phyloP scores from a whole-genome alignment of 768 basidiomycete species.

The Serendipita sp. region DNA sequence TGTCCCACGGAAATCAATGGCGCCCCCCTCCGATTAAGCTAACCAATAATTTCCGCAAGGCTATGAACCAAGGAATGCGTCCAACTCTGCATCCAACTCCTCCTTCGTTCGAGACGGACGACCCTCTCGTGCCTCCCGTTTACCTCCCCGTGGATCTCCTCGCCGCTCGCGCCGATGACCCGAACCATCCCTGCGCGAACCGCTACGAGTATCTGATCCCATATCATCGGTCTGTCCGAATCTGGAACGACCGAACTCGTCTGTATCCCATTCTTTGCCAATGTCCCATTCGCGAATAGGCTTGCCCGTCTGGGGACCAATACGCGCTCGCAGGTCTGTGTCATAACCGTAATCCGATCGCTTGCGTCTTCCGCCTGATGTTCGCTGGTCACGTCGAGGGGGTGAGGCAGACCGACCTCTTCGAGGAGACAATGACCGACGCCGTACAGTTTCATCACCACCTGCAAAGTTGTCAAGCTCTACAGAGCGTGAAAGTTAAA shows the following conservation, averaged over 20 bases:
- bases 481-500: not conserved
- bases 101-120: conserved; percentile 45
- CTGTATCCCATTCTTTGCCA: conserved; percentile 4
- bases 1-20: too few species aligned
- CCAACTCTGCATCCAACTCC: conserved; percentile 71
- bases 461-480: not conserved
- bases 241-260: conserved; percentile 25
- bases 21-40: too few species aligned
- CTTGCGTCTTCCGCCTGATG: not conserved
- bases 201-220: not conserved
- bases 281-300: conserved; percentile 1
- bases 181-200: not conserved
- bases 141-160: conserved; percentile 19
- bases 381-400: not conserved
- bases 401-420: conserved; percentile 2
- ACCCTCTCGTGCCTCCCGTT: conserved; percentile 12
- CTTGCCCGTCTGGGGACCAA: not conserved
- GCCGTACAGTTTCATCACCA: not conserved
- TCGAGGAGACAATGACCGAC: not conserved
- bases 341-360: not conserved
- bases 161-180: conserved; percentile 11
- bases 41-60: too few species aligned
- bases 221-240: not conserved
- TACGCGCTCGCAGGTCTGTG: not conserved
- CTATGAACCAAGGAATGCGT: conserved; percentile 33